phyloP scores from a whole-genome alignment of 1,139 yeast genomes.

The Saccharomyces pastorianus region DNA sequence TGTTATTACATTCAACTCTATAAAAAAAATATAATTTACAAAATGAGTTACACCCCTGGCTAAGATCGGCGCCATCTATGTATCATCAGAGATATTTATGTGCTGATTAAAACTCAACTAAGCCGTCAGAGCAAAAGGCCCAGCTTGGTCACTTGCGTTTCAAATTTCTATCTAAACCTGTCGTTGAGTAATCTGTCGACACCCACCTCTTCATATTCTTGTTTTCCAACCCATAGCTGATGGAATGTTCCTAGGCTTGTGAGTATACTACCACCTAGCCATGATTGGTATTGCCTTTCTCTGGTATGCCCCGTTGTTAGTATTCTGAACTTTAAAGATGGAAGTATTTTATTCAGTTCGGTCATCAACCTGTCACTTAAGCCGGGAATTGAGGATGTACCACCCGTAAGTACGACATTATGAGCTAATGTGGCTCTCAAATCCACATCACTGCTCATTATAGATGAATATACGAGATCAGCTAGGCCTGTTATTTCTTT shows the following conservation, averaged over 20 bases:
- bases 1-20: too few relatives aligned
- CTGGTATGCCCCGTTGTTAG: constrained; percentile 79
- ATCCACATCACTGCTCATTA: constrained; percentile 76
- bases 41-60: too few relatives aligned
- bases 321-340: constrained; percentile 85
- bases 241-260: constrained; percentile 94
- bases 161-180: constrained; percentile 48
- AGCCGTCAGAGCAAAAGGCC: background rate
- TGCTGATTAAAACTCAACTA: background rate
- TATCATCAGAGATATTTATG: background rate
- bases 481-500: constrained; percentile 47
- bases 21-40: too few relatives aligned
- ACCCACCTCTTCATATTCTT: constrained; percentile 89
- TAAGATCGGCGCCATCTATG: too few relatives aligned
- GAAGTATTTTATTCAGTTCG: constrained; percentile 66
- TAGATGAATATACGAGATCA: constrained; percentile 59
- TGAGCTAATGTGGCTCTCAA: constrained; percentile 84
- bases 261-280: constrained; percentile 94
- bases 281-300: constrained; percentile 78
- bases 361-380: constrained; percentile 70
- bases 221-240: constrained; percentile 90
- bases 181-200: constrained; percentile 67
- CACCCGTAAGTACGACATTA: constrained; percentile 87
- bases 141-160: background rate
- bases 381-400: constrained; percentile 80